Evolutionary conservation across 1,139 yeast species (phyloP), one percentile per base, ranked within the genome.

Genomic region (Magnusiomyces starmeri): DNA sequence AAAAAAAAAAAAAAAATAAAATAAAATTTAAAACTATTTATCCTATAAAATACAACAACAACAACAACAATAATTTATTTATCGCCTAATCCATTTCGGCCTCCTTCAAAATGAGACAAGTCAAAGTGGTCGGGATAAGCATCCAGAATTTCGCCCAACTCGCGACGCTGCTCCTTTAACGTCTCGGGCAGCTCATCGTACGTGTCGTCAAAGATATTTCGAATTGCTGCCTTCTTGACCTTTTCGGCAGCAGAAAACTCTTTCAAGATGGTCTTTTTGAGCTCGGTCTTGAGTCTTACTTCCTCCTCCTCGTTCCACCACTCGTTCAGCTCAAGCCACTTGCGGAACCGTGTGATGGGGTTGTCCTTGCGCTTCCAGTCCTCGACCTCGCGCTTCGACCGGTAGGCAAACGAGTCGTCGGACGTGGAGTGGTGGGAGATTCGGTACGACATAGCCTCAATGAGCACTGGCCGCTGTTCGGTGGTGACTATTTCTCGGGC

Each of bases 371-470:
- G 61, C 50, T 65, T 63, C 71, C 71, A 68, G 54, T 67, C 67
- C 50, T 67, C 70, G 10, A 68, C 71, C 50, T 68, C 71, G 20
- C 61, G 59, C 50, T 59, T 57, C 6, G 69, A 62, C 21, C 71
- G 61, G 55, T 68, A 68, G 9, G 71, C 70, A 59, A 66, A 68
- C 22, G 70, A 66, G 58, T 68, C 71, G 50, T 68, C 71, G 7
- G 68, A 63, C 6, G 71, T 68, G 9, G 71, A 68, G 56, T 68
- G 71, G 54, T 68, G 71, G 1, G 70, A 65, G 7, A 67, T 67
- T 24, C 71, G 60, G 57, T 68, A 68, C 8, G 69, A 62, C 71
- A 68, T 68, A 46, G 70, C 70, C 53, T 68, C 71, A 45, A 68
- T 64, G 32, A 68, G 60, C 20, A 68, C 65, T 2, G 71, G 70